Percentiles rank a stretch among this genome's conserved stretches.
phyloP scores from a whole-genome alignment of 202 grass and related monocot species.

The Hordeum pubiflorum region DNA sequence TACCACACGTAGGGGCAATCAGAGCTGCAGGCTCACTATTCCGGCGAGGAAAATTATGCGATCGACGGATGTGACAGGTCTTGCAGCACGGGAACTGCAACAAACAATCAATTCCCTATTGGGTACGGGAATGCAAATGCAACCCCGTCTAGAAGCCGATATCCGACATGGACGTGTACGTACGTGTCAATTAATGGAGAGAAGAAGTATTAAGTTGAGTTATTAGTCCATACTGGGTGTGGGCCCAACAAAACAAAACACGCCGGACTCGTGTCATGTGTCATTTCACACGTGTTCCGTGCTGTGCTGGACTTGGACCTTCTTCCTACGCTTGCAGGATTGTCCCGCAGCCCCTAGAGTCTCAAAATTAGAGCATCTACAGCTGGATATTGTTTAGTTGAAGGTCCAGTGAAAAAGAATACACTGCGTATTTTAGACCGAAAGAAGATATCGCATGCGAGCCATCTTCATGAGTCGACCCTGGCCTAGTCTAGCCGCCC shows the following conservation, averaged over 20 bases:
- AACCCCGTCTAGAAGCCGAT: background rate
- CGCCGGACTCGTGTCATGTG: background rate
- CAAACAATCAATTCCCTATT: background rate
- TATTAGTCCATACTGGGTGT: background rate
- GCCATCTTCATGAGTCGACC: background rate
- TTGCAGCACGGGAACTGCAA: background rate
- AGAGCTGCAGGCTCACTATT: background rate
- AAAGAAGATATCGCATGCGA: background rate
- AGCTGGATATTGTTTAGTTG: background rate
- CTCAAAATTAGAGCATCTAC: background rate
- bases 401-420: background rate
- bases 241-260: background rate
- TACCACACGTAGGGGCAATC: conserved; percentile 5
- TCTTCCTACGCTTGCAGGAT: background rate
- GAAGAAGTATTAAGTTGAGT: background rate
- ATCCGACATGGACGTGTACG: background rate
- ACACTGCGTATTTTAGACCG: too few relatives aligned
- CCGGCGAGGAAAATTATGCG: background rate
- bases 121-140: background rate
- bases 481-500: background rate
- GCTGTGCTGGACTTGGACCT: background rate
- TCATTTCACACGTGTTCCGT: background rate
- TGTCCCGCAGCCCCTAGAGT: background rate
- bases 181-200: background rate
- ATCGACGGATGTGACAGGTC: conserved; percentile 7